Percentiles rank a stretch among this genome's conserved stretches.
These are phyloP conservation scores for Candida alai DNA, from an alignment of 805 yeast species.

Conservation along the genomic window DNA sequence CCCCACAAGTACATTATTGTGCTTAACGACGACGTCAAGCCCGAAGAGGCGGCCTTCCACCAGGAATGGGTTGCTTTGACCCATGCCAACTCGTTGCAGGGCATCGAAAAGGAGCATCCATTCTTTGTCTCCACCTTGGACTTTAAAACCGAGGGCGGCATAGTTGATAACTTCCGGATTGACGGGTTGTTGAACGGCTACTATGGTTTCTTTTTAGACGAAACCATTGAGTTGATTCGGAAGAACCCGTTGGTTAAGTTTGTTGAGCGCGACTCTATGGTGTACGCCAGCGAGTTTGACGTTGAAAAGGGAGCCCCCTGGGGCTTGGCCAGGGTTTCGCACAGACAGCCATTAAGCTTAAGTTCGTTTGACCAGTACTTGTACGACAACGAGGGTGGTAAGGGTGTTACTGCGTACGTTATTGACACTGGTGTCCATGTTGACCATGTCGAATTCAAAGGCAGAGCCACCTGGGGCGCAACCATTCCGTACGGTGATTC, in stretches of 20 bases:
- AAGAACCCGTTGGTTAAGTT: constrained; percentile 58
- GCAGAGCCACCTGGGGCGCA: constrained; percentile 84
- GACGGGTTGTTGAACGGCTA: constrained; percentile 66
- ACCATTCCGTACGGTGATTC: constrained; percentile 71
- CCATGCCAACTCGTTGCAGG: constrained; percentile 43
- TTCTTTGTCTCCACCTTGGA: constrained; percentile 34
- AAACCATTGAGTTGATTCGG: constrained; percentile 70
- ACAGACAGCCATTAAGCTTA: constrained; percentile 65
- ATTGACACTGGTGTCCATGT: constrained; percentile 86
- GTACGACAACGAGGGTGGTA: constrained; percentile 70
- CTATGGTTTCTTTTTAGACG: constrained; percentile 77
- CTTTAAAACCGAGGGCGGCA: constrained; percentile 44
- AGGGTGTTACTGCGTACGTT: constrained; percentile 82
- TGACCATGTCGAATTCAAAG: constrained; percentile 72
- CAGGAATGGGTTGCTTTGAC: constrained; percentile 57
- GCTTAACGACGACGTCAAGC: constrained; percentile 60
- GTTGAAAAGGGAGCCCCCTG: constrained; percentile 86
- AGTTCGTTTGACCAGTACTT: constrained; percentile 71
- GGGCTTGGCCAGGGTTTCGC: constrained; percentile 91
- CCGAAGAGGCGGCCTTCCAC: constrained; percentile 60
- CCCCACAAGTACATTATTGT: constrained; percentile 83
- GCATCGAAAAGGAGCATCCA: constrained; percentile 26
- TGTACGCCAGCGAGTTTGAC: constrained; percentile 57
- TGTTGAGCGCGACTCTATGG: constrained; percentile 75
- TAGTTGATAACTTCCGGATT: constrained; percentile 58